Base-by-base conservation (phyloP, 768 basidiomycete genomes). In the Piloderma croceum region DNA sequence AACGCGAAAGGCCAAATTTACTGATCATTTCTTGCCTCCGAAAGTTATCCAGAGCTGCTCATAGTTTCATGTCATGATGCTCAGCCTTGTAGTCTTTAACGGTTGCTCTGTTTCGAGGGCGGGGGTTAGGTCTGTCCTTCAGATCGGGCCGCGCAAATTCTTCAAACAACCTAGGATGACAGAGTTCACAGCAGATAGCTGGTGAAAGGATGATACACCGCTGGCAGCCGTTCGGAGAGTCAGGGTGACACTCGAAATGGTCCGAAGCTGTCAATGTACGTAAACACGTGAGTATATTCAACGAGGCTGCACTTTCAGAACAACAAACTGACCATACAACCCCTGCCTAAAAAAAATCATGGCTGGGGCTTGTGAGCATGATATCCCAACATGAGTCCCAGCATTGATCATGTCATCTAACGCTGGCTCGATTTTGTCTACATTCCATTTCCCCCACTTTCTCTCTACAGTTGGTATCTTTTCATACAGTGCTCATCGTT, bases 321-420 rank as follows among this genome's bases (percentile, higher is more conserved):
- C 23, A 13, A 18, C 31, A 24, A 25, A 36, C 56, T 36, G 36
- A 60, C 58, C 33, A 7, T 41, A 24, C 6, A 32, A 39, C 24
- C 49, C 48, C 29, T 54, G 51, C 15, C 47, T 44, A 40, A 56
- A 63, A 35, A 41, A 58, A 2, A 52, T 35, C 24, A 18, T 51
- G 11, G 47, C 43, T 13, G 46, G 51, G n/a, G 36, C 36, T 3
- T 56, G 46, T 7, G 43, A 46, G 31, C 57, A 61, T 20, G 20
- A 23, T 13, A 50, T 35, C 5, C 34, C 40, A 10, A 12, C 12
- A 5, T 45, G 35, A 12, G 34, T 35, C 2, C 41, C 34, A 0
- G 61, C 53, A 41, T 63, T 63, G n/a, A 62, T 48, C 13, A 62
- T 40, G 40, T 55, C 49, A 32, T 59, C 52, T 31, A 63, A 21